Percentiles rank a stretch among this genome's conserved stretches.
Evolutionary conservation across 2,329 filamentous ascomycete species (phyloP).

Genomic region (Fusarium globosum): DNA sequence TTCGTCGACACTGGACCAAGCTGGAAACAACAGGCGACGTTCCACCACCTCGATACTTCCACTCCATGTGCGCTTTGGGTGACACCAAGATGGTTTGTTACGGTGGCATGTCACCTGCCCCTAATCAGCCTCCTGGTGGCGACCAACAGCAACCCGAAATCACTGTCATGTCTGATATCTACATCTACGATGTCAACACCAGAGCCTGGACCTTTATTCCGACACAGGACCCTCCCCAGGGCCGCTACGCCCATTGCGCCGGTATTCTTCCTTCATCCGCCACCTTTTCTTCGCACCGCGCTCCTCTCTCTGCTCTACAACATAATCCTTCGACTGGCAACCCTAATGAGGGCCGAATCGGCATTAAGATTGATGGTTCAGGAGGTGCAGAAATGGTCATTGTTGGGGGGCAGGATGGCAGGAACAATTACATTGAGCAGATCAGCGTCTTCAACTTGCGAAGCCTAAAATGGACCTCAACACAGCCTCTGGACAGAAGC

Average conservation of each 20-base stretch:
- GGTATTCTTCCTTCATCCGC: slow-evolving; percentile 90
- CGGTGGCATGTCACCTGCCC: slow-evolving; percentile 92
- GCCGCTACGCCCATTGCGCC: slow-evolving; percentile 95
- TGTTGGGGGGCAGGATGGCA: slow-evolving; percentile 93
- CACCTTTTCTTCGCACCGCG: slow-evolving; percentile 84
- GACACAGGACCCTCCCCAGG: slow-evolving; percentile 85
- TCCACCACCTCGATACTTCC: slow-evolving; percentile 93
- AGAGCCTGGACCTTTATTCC: slow-evolving; percentile 87
- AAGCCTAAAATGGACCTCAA: slow-evolving; percentile 95
- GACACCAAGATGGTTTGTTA: slow-evolving; percentile 98
- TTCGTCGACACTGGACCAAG: slow-evolving; percentile 92
- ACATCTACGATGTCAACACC: slow-evolving; percentile 89
- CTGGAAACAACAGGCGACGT: slow-evolving; percentile 85
- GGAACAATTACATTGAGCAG: slow-evolving; percentile 99
- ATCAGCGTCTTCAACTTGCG: slow-evolving; percentile 98
- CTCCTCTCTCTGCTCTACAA: slow-evolving; percentile 86
- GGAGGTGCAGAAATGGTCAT: slow-evolving; percentile 98
- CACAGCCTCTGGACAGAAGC: slow-evolving; percentile 85
- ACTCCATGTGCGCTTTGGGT: slow-evolving; percentile 92
- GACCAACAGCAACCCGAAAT: slow-evolving; percentile 80
- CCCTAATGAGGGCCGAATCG: slow-evolving; percentile 87
- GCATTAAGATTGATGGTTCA: slow-evolving; percentile 87
- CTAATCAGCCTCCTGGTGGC: slow-evolving; percentile 58
- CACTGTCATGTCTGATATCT: slow-evolving; percentile 97
- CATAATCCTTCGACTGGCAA: slow-evolving; percentile 87